A percentile compares a stretch with the other conserved stretches of the same genome.
Conservation (phyloP, 202 grass and related monocot genomes). For the Schoenoplectus triqueter region DNA sequence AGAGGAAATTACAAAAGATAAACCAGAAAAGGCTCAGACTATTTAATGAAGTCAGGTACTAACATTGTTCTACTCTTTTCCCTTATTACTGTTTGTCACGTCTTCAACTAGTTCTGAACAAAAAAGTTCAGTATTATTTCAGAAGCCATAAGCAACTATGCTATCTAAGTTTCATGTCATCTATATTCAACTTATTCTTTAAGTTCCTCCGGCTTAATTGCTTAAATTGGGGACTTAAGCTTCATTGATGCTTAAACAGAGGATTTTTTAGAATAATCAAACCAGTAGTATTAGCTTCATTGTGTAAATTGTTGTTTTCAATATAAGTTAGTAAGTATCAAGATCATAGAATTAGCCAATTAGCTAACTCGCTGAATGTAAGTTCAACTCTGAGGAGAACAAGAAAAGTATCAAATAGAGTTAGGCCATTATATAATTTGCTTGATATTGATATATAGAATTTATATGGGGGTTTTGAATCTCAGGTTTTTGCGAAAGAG, state of each 20-base stretch:
- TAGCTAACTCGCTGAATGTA: neutral
- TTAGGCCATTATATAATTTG: neutral
- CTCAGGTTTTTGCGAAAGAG: conserved; percentile 71
- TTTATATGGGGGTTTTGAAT: conserved; percentile 17
- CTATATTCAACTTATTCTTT: too few species aligned
- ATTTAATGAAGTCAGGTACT: conserved; percentile 76
- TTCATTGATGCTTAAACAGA: neutral
- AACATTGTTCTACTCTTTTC: neutral
- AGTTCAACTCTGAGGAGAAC: neutral
- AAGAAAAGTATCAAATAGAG: neutral
- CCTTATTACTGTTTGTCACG: neutral
- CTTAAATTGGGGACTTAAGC: neutral
- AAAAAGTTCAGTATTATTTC: neutral
- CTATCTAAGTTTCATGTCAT: neutral
- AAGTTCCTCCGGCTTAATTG: neutral
- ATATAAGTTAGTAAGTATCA: neutral
- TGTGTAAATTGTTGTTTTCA: neutral
- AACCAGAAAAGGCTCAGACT: conserved; percentile 57
- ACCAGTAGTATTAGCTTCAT: neutral
- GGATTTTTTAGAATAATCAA: neutral
- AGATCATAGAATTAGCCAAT: neutral
- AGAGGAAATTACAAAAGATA: conserved; percentile 44
- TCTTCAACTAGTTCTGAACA: neutral
- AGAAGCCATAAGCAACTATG: neutral
- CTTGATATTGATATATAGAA: neutral